Evolutionary conservation across 225 moss, liverwort and hornwort species (phyloP).

Genomic region (Sphagnum tenellum): DNA sequence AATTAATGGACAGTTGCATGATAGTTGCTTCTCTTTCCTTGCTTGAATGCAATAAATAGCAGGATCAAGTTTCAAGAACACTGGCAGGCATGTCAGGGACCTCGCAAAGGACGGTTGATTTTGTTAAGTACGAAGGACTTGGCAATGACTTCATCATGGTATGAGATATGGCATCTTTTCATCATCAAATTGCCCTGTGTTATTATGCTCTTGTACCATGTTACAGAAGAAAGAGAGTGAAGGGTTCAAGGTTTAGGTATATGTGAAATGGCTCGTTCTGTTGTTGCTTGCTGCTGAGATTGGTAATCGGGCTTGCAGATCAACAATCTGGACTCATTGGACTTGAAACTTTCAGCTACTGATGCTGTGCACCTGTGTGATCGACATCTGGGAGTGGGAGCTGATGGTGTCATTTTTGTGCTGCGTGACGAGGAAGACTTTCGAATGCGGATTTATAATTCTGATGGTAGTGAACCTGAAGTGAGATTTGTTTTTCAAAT

Average conservation of each 20-base stretch:
- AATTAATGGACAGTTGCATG: no score
- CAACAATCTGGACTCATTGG: conserved; percentile 63
- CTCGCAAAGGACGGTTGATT: conserved; percentile 37
- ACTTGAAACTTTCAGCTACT: conserved; percentile 53
- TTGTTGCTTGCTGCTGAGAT: neutral
- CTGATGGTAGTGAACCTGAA: conserved; percentile 98
- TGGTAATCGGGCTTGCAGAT: conserved; percentile 34
- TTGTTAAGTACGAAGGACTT: conserved; percentile 87
- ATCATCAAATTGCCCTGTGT: neutral
- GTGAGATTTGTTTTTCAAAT: conserved; percentile 11
- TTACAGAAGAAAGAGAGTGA: no score
- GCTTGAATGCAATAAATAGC: no score
- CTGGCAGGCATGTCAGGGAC: no score
- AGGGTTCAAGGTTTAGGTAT: no score
- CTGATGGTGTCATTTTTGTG: conserved; percentile 91
- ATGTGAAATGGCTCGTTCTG: no score
- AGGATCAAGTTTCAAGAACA: no score
- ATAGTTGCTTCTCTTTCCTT: no score
- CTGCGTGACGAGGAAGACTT: conserved; percentile 63
- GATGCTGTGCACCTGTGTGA: conserved; percentile 71
- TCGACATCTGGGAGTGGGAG: conserved; percentile 87
- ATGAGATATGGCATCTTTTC: conserved; percentile 4
- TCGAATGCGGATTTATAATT: conserved; percentile 90
- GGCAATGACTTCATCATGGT: conserved; percentile 99
- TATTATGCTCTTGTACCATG: no score